Base-by-base conservation (phyloP, 78 protist species). In the Dictyostelium citrinum region DNA sequence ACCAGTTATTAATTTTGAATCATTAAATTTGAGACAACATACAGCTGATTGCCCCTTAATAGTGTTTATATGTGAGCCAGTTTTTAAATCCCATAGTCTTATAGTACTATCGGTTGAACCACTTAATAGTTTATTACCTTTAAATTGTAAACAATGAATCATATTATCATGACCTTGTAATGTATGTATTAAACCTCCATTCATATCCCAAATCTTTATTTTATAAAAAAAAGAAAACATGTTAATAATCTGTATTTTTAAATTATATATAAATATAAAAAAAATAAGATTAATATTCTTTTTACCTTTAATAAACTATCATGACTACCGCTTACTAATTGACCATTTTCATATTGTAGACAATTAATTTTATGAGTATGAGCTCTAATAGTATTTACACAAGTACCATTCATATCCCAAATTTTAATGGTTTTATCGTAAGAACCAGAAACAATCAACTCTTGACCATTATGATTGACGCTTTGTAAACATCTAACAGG, bases 61-160 rank as follows among this genome's bases (percentile, higher is more conserved):
- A 10, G 93, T 88, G 49, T 88, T 88, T 20, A 88, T 80, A 49
- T 88, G 84, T 10, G 85, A 43, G 11, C 93, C 93, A 67, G 76
- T 88, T 72, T 88, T 88, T 20, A 78, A n/a, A 35, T 88, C 93
- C 93, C 93, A 88, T 0, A 88, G 55, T 49, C 81, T 60, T 2
- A 88, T 88, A 2, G 93, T 88, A 2, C 81, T 67, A 49, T 88
- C 93, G 3, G 93, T 88, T 16, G 93, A 88, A 27, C 93, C 93
- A 45, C 93, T 88, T 16, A 88, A 58, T 49, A 88, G 55, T 67
- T 88, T 88, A 33, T 88, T 88, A 20, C 93, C 93, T 31, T 77
- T 76, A n/a, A 88, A 78, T 88, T 88, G 93, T 20, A 88, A 72
- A 88, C 93, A 88, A 49, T 88, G 93, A 49, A 88, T 88, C 93